A percentile compares a stretch with the other conserved stretches of the same genome.
Evolutionary conservation across 2,329 filamentous ascomycete genomes (phyloP).

Genomic region (Aspergillus pseudoterreus): DNA sequence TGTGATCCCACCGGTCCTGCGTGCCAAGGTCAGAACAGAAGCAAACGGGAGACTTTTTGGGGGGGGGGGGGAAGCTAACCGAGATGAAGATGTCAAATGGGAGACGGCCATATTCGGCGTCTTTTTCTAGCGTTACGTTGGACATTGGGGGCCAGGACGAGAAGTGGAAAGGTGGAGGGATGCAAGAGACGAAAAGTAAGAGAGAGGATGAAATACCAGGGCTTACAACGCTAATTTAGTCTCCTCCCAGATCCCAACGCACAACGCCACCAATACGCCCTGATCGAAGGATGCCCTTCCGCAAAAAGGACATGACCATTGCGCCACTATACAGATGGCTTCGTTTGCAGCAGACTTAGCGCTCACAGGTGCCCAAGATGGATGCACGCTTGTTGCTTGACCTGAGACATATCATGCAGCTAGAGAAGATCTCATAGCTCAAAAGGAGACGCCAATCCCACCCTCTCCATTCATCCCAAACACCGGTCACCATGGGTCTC

Average conservation of each 20-base stretch:
- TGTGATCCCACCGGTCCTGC: not conserved
- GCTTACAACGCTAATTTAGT: not conserved
- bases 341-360: not conserved
- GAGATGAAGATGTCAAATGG: constrained; percentile 47
- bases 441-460: not conserved
- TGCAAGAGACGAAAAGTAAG: not conserved
- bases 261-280: not conserved
- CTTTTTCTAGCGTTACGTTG: constrained; percentile 38
- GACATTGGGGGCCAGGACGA: not conserved
- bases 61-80: not conserved
- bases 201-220: not conserved
- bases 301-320: not conserved
- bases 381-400: not conserved
- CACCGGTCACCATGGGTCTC: not conserved
- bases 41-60: not conserved
- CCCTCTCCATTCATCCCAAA: not conserved
- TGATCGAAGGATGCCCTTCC: not conserved
- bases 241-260: not conserved
- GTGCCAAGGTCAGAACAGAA: not conserved
- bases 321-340: not conserved
- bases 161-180: not conserved
- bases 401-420: not conserved
- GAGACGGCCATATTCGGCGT: constrained; percentile 49
- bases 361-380: not conserved
- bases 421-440: not conserved